A percentile compares a stretch with the other conserved stretches of the same genome.
Conservation (phyloP, 495 filamentous ascomycete genomes). For the Parachaetomium inaequale region DNA sequence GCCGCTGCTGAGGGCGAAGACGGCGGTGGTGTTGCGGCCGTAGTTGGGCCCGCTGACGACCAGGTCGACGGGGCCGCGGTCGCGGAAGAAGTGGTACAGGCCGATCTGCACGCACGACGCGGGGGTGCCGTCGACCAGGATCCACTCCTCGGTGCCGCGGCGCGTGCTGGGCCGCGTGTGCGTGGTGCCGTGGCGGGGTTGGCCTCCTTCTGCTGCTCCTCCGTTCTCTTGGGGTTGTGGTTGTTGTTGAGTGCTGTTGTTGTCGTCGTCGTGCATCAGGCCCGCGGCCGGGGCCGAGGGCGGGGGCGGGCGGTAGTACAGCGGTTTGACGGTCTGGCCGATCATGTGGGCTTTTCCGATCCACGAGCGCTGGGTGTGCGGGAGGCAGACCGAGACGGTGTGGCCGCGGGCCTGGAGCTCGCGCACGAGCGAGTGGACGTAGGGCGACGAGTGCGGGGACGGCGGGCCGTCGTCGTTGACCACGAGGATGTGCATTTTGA, state of each 20-base stretch:
- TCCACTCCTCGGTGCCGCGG: constrained; percentile 77
- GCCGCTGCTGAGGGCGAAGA: constrained; percentile 85
- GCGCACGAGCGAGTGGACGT: constrained; percentile 80
- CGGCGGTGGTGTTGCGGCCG: constrained; percentile 86
- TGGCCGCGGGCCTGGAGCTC: constrained; percentile 75
- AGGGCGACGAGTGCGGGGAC: constrained; percentile 84
- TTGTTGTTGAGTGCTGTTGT: constrained; percentile 10
- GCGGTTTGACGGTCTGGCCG: constrained; percentile 75
- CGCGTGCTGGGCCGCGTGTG: constrained; percentile 51
- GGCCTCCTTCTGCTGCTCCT: constrained; percentile 1
- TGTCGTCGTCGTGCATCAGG: constrained; percentile 24
- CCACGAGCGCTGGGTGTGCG: constrained; percentile 91
- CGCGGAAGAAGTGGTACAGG: constrained; percentile 78
- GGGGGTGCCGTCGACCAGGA: constrained; percentile 84
- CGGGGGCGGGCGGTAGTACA: constrained; percentile 74
- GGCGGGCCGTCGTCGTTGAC: constrained; percentile 95
- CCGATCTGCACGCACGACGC: constrained; percentile 89
- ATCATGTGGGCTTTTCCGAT: constrained; percentile 96
- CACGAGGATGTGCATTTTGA: constrained; percentile 44
- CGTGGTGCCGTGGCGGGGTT: constrained; percentile 53
- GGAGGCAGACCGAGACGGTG: constrained; percentile 82
- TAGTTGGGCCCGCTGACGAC: constrained; percentile 93
- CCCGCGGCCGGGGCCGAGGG: constrained; percentile 45
- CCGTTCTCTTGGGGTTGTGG: not conserved
- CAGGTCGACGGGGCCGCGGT: constrained; percentile 73